phyloP scores from a whole-genome alignment of 139 green algal genomes.

The Chlorella sp. region DNA sequence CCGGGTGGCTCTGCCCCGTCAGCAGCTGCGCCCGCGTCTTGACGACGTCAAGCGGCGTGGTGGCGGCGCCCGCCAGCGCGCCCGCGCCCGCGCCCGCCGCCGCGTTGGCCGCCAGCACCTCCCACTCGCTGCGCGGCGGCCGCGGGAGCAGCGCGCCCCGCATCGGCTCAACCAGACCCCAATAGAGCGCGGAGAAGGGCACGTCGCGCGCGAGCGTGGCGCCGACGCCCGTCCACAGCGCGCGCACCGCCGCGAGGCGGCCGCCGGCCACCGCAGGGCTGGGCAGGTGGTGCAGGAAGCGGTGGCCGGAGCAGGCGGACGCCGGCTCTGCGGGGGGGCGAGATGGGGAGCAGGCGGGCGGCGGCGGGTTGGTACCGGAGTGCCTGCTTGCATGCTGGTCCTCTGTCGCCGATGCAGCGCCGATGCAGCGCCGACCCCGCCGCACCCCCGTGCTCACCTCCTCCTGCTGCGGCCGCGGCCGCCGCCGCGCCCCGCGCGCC shows the following conservation, averaged over 20 bases:
- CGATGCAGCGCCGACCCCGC: too few relatives aligned
- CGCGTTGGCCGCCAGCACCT: constrained; percentile 63
- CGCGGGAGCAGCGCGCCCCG: constrained; percentile 44
- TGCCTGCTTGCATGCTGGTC: too few relatives aligned
- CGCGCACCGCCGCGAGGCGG: constrained; percentile 18
- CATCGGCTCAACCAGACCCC: constrained; percentile 86
- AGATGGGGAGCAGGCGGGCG: too few relatives aligned
- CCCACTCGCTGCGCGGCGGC: constrained; percentile 1
- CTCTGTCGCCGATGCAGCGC: too few relatives aligned
- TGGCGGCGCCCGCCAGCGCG: constrained; percentile 75
- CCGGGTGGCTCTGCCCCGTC: not conserved
- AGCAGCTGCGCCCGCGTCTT: constrained; percentile 89
- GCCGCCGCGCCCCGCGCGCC: too few relatives aligned
- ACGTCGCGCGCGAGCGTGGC: constrained; percentile 90
- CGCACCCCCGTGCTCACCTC: not conserved
- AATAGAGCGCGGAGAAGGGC: constrained; percentile 95
- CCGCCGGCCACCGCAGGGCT: not conserved
- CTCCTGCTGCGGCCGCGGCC: not conserved
- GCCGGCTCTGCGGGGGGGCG: too few relatives aligned
- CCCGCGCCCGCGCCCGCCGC: constrained; percentile 70
- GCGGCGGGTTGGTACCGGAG: too few relatives aligned
- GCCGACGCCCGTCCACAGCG: constrained; percentile 77
- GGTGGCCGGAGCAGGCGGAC: too few relatives aligned
- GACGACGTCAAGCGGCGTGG: constrained; percentile 95
- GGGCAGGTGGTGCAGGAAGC: constrained; percentile 32